Evolutionary conservation across 192 early-diverging fungal genomes (phyloP).

Genomic region (Coemansia sp.): DNA sequence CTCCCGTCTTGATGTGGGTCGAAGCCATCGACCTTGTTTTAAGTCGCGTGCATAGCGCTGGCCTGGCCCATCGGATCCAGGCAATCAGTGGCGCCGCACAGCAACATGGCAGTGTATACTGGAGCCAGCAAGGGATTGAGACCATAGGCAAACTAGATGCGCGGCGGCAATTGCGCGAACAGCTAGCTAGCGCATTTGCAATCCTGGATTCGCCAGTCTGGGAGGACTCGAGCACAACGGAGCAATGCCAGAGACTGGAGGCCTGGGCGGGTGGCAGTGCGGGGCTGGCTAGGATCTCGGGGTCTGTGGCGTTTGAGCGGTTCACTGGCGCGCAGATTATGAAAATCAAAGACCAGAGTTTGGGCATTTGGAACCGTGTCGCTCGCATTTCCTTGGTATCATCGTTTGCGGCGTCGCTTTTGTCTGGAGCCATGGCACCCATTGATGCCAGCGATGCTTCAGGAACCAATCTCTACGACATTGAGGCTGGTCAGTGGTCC

Average conservation of each 20-base stretch:
- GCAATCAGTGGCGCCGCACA: constrained; percentile 73
- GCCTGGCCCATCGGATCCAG: constrained; percentile 44
- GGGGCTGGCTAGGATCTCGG: constrained; percentile 64
- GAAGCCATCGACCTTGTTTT: constrained; percentile 69
- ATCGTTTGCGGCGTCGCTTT: constrained; percentile 67
- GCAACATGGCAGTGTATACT: constrained; percentile 88
- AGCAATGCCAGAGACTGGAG: constrained; percentile 66
- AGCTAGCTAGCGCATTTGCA: constrained; percentile 59
- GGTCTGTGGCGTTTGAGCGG: constrained; percentile 76
- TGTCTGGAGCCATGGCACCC: constrained; percentile 57
- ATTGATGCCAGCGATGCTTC: constrained; percentile 75
- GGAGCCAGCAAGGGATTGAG: constrained; percentile 55
- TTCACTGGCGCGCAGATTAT: constrained; percentile 76
- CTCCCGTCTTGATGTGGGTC: constrained; percentile 77
- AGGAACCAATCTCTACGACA: constrained; percentile 79
- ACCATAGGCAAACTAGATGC: constrained; percentile 45
- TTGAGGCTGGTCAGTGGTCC: constrained; percentile 46
- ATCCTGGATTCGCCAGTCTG: constrained; percentile 69
- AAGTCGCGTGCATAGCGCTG: constrained; percentile 31
- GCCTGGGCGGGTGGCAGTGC: constrained; percentile 60
- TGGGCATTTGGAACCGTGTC: constrained; percentile 2
- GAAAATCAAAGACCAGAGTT: constrained; percentile 54
- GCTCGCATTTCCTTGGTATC: constrained; percentile 70
- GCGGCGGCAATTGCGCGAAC: constrained; percentile 36
- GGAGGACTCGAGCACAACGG: constrained; percentile 73